Percentiles rank a stretch among this genome's conserved stretches.
Conservation (phyloP, 2,329 filamentous ascomycete species). For the Trichocomaceae sp. region DNA sequence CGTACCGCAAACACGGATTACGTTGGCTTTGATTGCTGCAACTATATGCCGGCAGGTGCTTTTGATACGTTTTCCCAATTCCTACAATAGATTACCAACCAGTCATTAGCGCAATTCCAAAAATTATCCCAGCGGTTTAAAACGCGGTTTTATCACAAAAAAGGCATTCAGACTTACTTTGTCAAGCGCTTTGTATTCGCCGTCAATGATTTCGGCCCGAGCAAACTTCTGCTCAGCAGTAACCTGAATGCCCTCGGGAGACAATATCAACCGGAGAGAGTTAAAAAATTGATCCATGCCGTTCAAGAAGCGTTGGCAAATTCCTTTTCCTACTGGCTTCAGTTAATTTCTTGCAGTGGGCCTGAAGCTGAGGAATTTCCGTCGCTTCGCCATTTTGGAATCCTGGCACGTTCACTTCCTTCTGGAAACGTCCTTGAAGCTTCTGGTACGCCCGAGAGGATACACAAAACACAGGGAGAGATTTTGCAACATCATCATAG, state of each 20-base stretch:
- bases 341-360: slow-evolving; percentile 54
- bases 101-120: neutral
- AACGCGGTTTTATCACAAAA: neutral
- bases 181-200: neutral
- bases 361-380: slow-evolving; percentile 53
- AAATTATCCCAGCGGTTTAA: too few relatives aligned
- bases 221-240: slow-evolving; percentile 6
- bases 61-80: neutral
- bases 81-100: neutral
- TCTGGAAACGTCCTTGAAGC: slow-evolving; percentile 48
- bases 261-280: slow-evolving; percentile 48
- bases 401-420: slow-evolving; percentile 48
- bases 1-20: slow-evolving; percentile 5
- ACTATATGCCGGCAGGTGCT: neutral
- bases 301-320: slow-evolving; percentile 47
- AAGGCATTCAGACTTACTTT: neutral
- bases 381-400: slow-evolving; percentile 51
- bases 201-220: slow-evolving; percentile 4
- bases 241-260: slow-evolving; percentile 14
- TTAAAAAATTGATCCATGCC: slow-evolving; percentile 47
- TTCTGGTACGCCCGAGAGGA: slow-evolving; percentile 58
- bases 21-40: slow-evolving; percentile 2
- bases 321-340: slow-evolving; percentile 41
- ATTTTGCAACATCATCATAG: slow-evolving; percentile 51
- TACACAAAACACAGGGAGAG: slow-evolving; percentile 59